Percentiles rank a stretch among this genome's conserved stretches.
These are phyloP conservation scores for Saturnispora serradocipensis DNA, from an alignment of 805 yeast species.

Conservation along the genomic window DNA sequence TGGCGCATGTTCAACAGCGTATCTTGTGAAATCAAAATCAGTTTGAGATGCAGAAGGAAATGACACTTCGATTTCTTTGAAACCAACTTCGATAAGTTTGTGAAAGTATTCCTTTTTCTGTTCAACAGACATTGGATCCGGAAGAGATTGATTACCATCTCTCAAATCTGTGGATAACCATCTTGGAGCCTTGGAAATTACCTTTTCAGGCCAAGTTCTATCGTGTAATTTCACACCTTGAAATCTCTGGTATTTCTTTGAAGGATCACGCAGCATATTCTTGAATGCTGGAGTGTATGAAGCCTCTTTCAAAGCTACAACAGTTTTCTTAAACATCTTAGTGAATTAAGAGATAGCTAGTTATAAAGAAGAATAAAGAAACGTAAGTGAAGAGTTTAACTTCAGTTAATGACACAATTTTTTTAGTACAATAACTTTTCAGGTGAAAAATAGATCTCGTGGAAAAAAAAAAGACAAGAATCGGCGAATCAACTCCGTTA, in stretches of 20 bases:
- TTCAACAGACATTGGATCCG: conserved; percentile 72
- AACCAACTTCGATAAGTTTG: conserved; percentile 62
- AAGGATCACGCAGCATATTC: conserved; percentile 65
- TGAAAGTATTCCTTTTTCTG: conserved; percentile 70
- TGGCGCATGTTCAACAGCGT: conserved; percentile 71
- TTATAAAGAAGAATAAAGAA: neutral
- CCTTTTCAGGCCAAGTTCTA: conserved; percentile 64
- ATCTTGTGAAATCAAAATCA: conserved; percentile 73
- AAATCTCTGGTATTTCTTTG: conserved; percentile 49
- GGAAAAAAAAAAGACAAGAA: neutral
- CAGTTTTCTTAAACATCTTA: conserved; percentile 24
- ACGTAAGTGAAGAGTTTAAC: neutral
- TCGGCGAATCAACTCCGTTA: neutral
- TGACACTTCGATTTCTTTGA: conserved; percentile 73
- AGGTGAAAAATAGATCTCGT: neutral
- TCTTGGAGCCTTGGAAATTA: conserved; percentile 63
- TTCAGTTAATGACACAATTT: neutral
- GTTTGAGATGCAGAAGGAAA: conserved; percentile 80
- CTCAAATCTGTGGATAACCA: conserved; percentile 76
- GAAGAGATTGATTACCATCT: conserved; percentile 75
- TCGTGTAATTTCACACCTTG: conserved; percentile 47
- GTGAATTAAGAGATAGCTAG: neutral
- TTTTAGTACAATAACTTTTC: neutral
- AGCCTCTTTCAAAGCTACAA: conserved; percentile 22
- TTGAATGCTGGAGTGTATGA: conserved; percentile 22